Base-by-base conservation (phyloP, 2,329 filamentous ascomycete species). In the Cladosporium sp. region DNA sequence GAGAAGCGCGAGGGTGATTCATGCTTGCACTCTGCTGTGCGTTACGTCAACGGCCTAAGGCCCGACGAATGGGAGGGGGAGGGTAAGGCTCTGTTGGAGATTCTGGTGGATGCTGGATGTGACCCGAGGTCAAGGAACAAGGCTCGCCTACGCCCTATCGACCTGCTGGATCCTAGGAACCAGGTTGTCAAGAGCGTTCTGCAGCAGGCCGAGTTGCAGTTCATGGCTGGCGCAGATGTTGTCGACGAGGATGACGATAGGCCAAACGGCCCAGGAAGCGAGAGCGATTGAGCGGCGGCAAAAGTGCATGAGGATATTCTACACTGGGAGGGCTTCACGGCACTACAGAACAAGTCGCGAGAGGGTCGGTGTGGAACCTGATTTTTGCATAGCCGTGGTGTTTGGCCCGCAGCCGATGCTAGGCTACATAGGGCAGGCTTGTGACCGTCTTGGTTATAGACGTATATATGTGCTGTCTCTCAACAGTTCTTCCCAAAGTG, bases 51-150 rank as follows among this genome's bases (percentile, higher is more conserved):
- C 83, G 80, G 81, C 65, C 85, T 91, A 74, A 84, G 85, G 41
- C 81, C 84, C 54, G 84, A 84, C 65, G 87, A 91, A 77, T 86
- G 87, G 78, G 82, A 85, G 68, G 44, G 57, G 10, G 87, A 87
- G 70, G 91, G 89, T 71, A 82, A 84, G 72, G 84, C 86, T 21
- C 84, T 95, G 64, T 85, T 94, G 71, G 85, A 89, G 72, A 92
- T 95, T 84, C 88, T 96, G 84, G 85, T 94, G 70, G 92, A 95
- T 80, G 92, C 92, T 64, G 92, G 92, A 66, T 86, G 85, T 69
- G 86, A 88, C 74, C 84, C 86, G 11, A 80, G 82, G 70, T 82
- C 87, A 81, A 80, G 82, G 78, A 94, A 94, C 81, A 90, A 90
- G 79, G 89, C 87, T 63, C 89, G 90, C 73, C 84, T 92, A 67